phyloP scores from a whole-genome alignment of 2,329 filamentous ascomycete genomes.

The Polytolypa hystricis region DNA sequence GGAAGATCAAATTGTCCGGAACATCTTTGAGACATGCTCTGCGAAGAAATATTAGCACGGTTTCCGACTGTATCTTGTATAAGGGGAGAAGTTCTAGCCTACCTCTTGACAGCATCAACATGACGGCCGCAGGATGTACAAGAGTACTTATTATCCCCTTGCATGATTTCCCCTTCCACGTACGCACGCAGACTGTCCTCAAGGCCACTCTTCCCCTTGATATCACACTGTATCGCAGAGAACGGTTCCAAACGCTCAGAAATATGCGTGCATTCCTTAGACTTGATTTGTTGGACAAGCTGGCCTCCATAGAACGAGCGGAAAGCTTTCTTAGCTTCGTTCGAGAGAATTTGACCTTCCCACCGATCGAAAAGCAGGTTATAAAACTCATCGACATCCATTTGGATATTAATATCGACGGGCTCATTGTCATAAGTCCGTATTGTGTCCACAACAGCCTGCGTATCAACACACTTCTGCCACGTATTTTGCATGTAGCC shows the following conservation, averaged over 20 bases:
- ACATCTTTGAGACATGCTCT: constrained; percentile 85
- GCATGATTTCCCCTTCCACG: constrained; percentile 90
- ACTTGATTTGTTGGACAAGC: constrained; percentile 88
- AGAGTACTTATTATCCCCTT: constrained; percentile 96
- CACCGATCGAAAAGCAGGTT: constrained; percentile 85
- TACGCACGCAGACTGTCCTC: constrained; percentile 89
- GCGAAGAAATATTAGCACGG: constrained; percentile 11
- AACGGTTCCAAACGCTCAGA: constrained; percentile 86
- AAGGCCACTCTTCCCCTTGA: constrained; percentile 77
- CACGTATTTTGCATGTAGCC: constrained; percentile 75
- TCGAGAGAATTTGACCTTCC: constrained; percentile 64
- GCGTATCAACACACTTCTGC: constrained; percentile 61
- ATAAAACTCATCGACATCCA: constrained; percentile 98
- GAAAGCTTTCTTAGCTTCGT: constrained; percentile 60
- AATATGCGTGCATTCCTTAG: constrained; percentile 85
- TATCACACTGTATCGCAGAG: constrained; percentile 89
- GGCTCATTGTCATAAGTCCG: constrained; percentile 69
- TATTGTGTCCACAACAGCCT: constrained; percentile 61
- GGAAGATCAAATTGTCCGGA: constrained; percentile 89
- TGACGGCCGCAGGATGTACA: constrained; percentile 81
- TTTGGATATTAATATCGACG: constrained; percentile 82
- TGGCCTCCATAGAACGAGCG: constrained; percentile 83
- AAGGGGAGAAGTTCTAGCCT: constrained; percentile 13
- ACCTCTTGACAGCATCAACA: constrained; percentile 87
- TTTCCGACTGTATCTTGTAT: not conserved